A percentile compares a stretch with the other conserved stretches of the same genome.
phyloP scores from a whole-genome alignment of 371 early-diverging fungal species.

The Mucor sp. region DNA sequence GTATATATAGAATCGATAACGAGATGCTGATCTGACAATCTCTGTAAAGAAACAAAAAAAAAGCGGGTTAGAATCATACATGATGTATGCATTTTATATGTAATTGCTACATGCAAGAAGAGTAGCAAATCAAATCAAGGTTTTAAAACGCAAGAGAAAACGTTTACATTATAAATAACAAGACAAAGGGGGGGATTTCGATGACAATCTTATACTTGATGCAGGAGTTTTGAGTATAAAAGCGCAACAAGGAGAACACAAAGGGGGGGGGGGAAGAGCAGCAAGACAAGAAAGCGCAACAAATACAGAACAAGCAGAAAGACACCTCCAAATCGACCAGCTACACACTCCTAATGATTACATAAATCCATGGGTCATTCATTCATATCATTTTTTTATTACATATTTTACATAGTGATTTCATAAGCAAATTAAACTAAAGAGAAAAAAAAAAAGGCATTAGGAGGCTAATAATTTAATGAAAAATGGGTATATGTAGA shows the following conservation, averaged over 20 bases:
- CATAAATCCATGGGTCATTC: neutral
- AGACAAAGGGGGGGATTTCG: neutral
- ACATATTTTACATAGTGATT: neutral
- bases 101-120: neutral
- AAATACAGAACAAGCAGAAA: neutral
- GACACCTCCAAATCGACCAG: neutral
- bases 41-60: neutral
- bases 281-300: neutral
- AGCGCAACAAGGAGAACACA: neutral
- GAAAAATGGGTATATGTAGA: neutral
- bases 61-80: neutral
- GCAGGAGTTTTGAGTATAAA: neutral
- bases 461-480: neutral
- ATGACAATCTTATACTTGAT: neutral
- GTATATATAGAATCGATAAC: neutral
- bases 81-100: neutral
- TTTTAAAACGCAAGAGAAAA: neutral
- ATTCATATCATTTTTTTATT: neutral
- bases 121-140: neutral
- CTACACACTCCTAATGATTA: neutral
- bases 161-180: neutral
- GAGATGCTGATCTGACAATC: slow-evolving; percentile 1
- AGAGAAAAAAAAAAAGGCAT: neutral
- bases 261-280: neutral
- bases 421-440: neutral